Conservation (phyloP, 805 yeast species). For the Hanseniaspora vineae region DNA sequence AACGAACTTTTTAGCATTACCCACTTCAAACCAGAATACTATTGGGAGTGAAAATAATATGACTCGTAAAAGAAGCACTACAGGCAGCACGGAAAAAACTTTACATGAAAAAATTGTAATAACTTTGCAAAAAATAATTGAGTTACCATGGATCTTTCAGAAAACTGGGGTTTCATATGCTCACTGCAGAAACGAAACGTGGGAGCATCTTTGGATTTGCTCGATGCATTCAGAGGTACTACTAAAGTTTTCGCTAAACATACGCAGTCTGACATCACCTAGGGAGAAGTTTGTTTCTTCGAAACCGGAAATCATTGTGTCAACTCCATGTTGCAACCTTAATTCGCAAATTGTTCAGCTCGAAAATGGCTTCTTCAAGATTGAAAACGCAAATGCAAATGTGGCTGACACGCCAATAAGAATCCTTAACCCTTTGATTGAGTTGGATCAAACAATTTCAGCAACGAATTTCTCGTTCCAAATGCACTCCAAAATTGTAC, state of each 20-base stretch:
- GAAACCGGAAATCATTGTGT: not conserved
- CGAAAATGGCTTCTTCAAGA: not conserved
- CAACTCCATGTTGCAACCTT: not conserved
- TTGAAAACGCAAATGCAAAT: not conserved
- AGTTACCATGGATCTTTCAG: not conserved
- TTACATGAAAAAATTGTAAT: not conserved
- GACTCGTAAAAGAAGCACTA: too few relatives aligned
- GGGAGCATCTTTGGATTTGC: not conserved
- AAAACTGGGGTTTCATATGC: not conserved
- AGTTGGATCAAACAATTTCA: not conserved
- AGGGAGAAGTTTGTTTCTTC: not conserved
- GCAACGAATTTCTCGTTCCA: not conserved
- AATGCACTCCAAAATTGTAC: not conserved
- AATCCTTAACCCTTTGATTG: not conserved
- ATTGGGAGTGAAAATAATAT: too few relatives aligned
- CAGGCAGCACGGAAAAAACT: not conserved
- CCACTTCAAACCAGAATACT: too few relatives aligned
- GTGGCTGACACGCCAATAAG: not conserved
- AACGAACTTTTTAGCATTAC: too few relatives aligned
- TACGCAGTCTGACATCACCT: not conserved
- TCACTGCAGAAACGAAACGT: not conserved
- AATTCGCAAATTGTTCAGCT: not conserved
- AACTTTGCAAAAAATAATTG: not conserved
- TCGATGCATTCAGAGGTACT: not conserved
- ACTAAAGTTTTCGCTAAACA: not conserved